Base-by-base conservation (phyloP, 2,329 filamentous ascomycete species). In the Setomelanomma holmii region DNA sequence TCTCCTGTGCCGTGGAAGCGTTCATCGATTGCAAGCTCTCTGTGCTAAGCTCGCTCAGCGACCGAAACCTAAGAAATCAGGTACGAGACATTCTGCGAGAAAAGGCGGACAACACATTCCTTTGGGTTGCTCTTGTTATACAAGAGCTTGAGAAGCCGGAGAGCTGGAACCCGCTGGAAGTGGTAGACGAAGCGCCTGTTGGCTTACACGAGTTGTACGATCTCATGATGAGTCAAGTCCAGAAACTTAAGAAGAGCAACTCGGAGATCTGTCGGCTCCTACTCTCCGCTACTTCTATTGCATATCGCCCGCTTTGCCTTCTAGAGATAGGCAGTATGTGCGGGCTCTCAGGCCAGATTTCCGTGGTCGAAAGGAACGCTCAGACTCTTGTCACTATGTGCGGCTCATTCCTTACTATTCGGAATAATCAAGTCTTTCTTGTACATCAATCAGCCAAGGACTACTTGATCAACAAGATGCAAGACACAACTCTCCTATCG, bases 391-490 rank as follows among this genome's bases (percentile, higher is more conserved):
- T 49, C 14, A 20, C 20, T 11, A 42, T 35, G 2, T 80, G 75
- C 53, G 74, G 75, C 17, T 80, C 74, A 5, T 78, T 80, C 45
- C 58, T 80, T 0, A 76, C 66, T 1, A 12, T 51, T 24, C 76
- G 27, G 63, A 61, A 33, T 43, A 74, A 46, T 4, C 22, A 34
- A 19, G 35, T 51, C 23, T 51, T 40, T 33, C 21, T 50, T n/a
- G 40, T 50, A 17, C 40, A 58, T 36, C 72, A 78, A 49, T 80
- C 77, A 3, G 79, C 76, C 0, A 78, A 79, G 53, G 78, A 80
- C 16, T 78, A 68, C 54, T 46, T 81, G 1, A 23, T 50, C 11
- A 30, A 61, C n/a, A 48, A 64, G 7, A 58, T 55, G 42, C 45
- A 42, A 5, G n/a, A 44, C n/a, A 35, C 53, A 11, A 60, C 78